A percentile compares a stretch with the other conserved stretches of the same genome.
Conservation (phyloP, 2,329 filamentous ascomycete species). For the Fusarium sp. region DNA sequence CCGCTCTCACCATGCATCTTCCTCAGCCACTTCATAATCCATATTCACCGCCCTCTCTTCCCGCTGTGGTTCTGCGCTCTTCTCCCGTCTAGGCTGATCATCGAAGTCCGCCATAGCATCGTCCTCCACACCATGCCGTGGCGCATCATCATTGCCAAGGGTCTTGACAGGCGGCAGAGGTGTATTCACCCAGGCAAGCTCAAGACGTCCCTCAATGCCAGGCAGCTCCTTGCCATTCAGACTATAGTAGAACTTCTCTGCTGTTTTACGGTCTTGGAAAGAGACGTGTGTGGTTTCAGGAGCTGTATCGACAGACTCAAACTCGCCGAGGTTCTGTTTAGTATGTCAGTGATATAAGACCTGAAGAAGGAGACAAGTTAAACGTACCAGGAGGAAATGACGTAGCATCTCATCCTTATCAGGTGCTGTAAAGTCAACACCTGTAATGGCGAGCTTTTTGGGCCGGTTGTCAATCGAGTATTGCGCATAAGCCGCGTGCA, state of each 20-base stretch:
- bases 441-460: slow-evolving; percentile 71
- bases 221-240: slow-evolving; percentile 68
- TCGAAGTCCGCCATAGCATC: slow-evolving; percentile 40
- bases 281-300: slow-evolving; percentile 62
- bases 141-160: slow-evolving; percentile 13
- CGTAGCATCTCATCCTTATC: slow-evolving; percentile 75
- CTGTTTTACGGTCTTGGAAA: slow-evolving; percentile 75
- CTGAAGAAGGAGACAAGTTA: not conserved
- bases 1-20: slow-evolving; percentile 56
- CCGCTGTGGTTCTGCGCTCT: slow-evolving; percentile 35
- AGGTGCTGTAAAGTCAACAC: slow-evolving; percentile 69
- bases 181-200: slow-evolving; percentile 69
- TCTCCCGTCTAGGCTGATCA: slow-evolving; percentile 25
- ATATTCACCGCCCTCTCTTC: slow-evolving; percentile 53
- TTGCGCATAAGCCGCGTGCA: slow-evolving; percentile 66
- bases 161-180: slow-evolving; percentile 40
- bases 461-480: slow-evolving; percentile 82
- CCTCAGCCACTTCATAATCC: slow-evolving; percentile 65
- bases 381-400: slow-evolving; percentile 74
- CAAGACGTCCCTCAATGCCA: slow-evolving; percentile 69
- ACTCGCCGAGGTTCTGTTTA: slow-evolving; percentile 68
- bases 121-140: slow-evolving; percentile 29
- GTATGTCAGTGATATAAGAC: not conserved
- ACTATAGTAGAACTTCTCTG: slow-evolving; percentile 73
- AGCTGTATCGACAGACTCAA: slow-evolving; percentile 64